Conservation (phyloP, 495 filamentous ascomycete species). For the Penicillium psychrofluorescens region DNA sequence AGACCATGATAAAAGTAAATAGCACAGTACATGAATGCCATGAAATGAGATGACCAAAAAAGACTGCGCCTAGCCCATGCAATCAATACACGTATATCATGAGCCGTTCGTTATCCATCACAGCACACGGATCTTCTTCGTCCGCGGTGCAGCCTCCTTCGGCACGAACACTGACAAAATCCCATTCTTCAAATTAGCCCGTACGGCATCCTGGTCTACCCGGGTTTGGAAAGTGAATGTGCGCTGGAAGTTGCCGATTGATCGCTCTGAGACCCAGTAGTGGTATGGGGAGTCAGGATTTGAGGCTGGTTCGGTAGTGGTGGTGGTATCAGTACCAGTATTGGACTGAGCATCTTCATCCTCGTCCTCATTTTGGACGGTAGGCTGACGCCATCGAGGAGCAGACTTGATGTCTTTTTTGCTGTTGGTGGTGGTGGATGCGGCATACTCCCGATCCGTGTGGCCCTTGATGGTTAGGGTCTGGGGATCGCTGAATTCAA, state of each 20-base stretch:
- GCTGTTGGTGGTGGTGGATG: constrained; percentile 16
- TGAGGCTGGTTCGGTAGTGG: constrained; percentile 4
- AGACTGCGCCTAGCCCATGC: too few relatives aligned
- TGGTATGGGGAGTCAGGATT: constrained; percentile 37
- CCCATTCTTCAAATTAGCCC: constrained; percentile 67
- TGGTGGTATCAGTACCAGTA: constrained; percentile 3
- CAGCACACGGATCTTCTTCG: constrained; percentile 51
- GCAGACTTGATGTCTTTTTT: constrained; percentile 1
- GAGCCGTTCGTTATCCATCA: constrained; percentile 16
- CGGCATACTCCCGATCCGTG: constrained; percentile 49
- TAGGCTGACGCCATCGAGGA: constrained; percentile 38
- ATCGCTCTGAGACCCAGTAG: constrained; percentile 80
- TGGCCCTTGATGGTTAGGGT: constrained; percentile 70
- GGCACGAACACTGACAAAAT: constrained; percentile 68
- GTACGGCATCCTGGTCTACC: constrained; percentile 72
- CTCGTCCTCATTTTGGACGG: constrained; percentile 58
- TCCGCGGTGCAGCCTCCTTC: constrained; percentile 53
- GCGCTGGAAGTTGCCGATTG: constrained; percentile 70
- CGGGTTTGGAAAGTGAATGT: constrained; percentile 68
- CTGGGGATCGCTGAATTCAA: constrained; percentile 77
- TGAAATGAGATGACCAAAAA: too few relatives aligned
- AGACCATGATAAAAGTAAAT: too few relatives aligned
- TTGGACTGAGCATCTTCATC: constrained; percentile 13
- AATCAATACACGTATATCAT: too few relatives aligned
- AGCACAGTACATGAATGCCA: too few relatives aligned